Percentiles rank a stretch among this genome's conserved stretches.
Conservation (phyloP, 257 asterid species). For the Gentiana macrophylla region DNA sequence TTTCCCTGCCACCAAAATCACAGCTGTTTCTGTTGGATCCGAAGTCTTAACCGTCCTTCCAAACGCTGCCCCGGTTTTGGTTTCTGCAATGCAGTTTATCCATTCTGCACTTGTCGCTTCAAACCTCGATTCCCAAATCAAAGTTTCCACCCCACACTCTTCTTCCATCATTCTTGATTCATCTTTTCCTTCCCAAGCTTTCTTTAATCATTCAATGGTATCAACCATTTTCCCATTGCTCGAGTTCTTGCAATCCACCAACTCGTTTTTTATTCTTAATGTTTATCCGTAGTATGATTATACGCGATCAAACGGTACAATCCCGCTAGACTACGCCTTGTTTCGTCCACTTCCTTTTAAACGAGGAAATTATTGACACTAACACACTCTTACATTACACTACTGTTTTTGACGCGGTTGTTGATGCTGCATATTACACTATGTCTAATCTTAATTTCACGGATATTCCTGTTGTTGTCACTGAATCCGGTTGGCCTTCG, state of each 20-base stretch:
- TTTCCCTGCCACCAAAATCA: constrained; percentile 75
- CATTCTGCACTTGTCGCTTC: constrained; percentile 83
- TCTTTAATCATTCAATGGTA: too few species aligned
- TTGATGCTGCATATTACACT: constrained; percentile 87
- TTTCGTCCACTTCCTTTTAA: constrained; percentile 74
- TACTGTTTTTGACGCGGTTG: constrained; percentile 80
- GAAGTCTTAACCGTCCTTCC: constrained; percentile 67
- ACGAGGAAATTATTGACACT: constrained; percentile 76
- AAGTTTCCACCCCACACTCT: constrained; percentile 77
- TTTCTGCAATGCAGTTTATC: constrained; percentile 63
- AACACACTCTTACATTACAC: constrained; percentile 90
- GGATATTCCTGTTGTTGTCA: constrained; percentile 53
- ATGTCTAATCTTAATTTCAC: constrained; percentile 75
- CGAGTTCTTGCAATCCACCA: constrained; percentile 51
- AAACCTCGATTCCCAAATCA: constrained; percentile 59
- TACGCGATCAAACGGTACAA: constrained; percentile 51
- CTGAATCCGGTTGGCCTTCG: constrained; percentile 97
- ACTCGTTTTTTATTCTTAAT: constrained; percentile 71
- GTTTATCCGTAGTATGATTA: constrained; percentile 81
- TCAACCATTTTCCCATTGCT: constrained; percentile 51
- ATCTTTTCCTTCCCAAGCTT: constrained; percentile 70
- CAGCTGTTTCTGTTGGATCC: constrained; percentile 75
- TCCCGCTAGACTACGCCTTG: constrained; percentile 74
- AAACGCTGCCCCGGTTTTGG: constrained; percentile 70
- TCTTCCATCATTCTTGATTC: constrained; percentile 78